Evolutionary conservation across 495 filamentous ascomycete species (phyloP).

Genomic region (Aspergillus sclerotiicarbonarius): DNA sequence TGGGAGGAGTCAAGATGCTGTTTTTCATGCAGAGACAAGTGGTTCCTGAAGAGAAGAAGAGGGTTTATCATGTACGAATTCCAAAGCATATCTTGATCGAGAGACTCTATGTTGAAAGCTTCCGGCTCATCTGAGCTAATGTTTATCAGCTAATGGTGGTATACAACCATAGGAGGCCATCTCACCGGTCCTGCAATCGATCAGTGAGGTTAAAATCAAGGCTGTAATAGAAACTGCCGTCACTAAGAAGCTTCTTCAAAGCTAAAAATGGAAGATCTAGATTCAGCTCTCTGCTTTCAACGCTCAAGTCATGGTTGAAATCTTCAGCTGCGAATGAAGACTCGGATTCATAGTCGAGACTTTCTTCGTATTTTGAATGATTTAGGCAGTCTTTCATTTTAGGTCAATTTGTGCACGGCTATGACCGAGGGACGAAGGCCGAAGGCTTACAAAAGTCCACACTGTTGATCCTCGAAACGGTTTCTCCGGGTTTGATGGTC

Average conservation of each 20-base stretch:
- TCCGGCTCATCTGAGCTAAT: constrained; percentile 45
- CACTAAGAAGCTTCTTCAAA: constrained; percentile 83
- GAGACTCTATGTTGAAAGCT: constrained; percentile 74
- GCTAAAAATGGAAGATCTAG: constrained; percentile 86
- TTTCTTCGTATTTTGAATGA: constrained; percentile 74
- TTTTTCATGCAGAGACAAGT: constrained; percentile 69
- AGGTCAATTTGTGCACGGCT: constrained; percentile 3
- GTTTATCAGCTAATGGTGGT: constrained; percentile 45
- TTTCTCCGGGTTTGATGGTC: constrained; percentile 80
- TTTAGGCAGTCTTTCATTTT: constrained; percentile 70
- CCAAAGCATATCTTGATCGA: constrained; percentile 92
- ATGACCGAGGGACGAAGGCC: background rate
- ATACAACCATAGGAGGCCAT: constrained; percentile 6
- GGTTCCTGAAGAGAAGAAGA: constrained; percentile 80
- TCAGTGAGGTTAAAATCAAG: constrained; percentile 95
- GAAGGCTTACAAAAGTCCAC: constrained; percentile 75
- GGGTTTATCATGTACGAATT: constrained; percentile 97
- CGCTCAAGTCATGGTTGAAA: constrained; percentile 51
- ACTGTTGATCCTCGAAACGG: constrained; percentile 76
- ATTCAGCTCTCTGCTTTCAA: constrained; percentile 62
- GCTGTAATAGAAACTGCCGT: constrained; percentile 98
- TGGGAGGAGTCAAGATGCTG: constrained; percentile 75
- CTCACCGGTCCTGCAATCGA: constrained; percentile 84
- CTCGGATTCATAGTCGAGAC: constrained; percentile 61
- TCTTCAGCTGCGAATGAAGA: constrained; percentile 50